These are phyloP conservation scores for Dactylellina sp. DNA, from an alignment of 2,329 filamentous ascomycete species.

Conservation along the genomic window DNA sequence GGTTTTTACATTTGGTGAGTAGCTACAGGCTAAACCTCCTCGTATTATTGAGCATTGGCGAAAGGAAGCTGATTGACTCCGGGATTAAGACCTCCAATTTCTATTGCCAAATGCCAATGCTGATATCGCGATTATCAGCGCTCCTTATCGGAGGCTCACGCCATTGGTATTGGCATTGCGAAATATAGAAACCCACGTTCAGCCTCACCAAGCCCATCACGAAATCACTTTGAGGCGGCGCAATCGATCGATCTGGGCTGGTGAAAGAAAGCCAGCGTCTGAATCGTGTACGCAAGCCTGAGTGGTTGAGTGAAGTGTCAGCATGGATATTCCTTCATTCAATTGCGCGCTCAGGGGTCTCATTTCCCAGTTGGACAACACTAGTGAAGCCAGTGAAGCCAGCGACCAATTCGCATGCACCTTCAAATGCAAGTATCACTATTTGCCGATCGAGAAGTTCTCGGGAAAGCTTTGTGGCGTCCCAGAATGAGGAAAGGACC, in stretches of 20 bases:
- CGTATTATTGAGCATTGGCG: too few species aligned
- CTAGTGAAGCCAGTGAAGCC: too few species aligned
- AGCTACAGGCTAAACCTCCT: too few species aligned
- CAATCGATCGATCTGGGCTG: background rate
- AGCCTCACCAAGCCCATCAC: background rate
- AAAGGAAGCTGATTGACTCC: background rate
- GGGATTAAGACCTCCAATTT: background rate
- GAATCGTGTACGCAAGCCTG: background rate
- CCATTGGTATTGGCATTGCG: too few species aligned
- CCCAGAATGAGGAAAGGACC: background rate
- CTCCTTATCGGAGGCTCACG: background rate
- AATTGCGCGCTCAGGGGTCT: background rate
- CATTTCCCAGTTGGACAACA: constrained; percentile 4
- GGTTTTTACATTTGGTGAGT: too few species aligned
- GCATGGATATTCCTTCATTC: background rate
- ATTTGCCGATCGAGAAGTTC: background rate
- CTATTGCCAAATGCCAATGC: background rate
- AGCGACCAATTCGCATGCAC: background rate
- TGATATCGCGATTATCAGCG: background rate
- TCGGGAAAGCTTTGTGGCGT: background rate
- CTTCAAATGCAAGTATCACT: background rate
- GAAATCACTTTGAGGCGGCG: background rate
- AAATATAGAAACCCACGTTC: too few species aligned
- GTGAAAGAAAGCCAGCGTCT: too few species aligned
- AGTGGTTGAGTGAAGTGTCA: background rate